Conservation (phyloP, 768 basidiomycete species). For the Hemileccinum rubropunctum region DNA sequence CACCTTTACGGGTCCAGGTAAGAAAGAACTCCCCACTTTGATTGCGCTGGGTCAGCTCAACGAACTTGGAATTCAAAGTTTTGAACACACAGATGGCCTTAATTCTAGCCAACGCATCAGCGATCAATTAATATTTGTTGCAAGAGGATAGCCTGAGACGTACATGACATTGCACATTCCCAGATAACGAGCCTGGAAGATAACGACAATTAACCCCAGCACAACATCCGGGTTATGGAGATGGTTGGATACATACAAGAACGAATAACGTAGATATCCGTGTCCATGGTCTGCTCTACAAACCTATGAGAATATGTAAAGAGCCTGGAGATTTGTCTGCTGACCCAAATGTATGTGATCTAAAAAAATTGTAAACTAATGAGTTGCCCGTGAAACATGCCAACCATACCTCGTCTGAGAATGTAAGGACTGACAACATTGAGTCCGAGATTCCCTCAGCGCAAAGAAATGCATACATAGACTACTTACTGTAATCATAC, state of each 20-base stretch:
- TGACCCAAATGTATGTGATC: background rate
- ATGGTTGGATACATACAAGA: background rate
- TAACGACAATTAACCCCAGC: background rate
- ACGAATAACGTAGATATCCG: background rate
- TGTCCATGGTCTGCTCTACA: background rate
- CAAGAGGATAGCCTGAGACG: background rate
- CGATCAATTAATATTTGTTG: background rate
- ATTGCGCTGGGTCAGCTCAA: background rate
- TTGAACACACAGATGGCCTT: background rate
- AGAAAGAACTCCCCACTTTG: background rate
- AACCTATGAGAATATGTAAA: background rate
- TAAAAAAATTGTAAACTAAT: background rate
- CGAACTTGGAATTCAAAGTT: background rate
- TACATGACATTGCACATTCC: background rate
- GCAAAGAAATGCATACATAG: too few species aligned
- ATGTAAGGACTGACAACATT: background rate
- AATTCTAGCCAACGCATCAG: background rate
- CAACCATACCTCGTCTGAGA: background rate
- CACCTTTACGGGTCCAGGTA: background rate
- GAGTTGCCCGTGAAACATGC: background rate
- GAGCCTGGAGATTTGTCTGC: background rate
- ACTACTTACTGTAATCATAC: too few species aligned
- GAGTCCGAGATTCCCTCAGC: too few species aligned
- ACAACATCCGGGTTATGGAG: too few species aligned
- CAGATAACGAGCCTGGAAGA: background rate